Conservation (phyloP, 495 filamentous ascomycete species). For the Neurospora tetrasperma region DNA sequence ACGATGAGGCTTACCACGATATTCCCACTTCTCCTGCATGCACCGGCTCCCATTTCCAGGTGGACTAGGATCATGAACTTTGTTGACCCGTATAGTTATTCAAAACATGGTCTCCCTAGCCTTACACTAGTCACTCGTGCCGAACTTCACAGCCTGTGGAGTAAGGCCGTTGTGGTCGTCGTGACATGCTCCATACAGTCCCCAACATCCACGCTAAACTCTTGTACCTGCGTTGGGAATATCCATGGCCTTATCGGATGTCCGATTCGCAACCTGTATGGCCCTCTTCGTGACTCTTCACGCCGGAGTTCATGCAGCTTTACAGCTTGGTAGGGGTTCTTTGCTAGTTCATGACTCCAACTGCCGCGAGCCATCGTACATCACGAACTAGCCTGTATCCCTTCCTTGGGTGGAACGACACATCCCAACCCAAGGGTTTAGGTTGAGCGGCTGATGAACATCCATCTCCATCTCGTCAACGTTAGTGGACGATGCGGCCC, state of each 20-base stretch:
- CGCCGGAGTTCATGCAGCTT: background rate
- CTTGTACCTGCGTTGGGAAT: background rate
- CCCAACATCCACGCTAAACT: background rate
- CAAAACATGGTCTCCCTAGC: background rate
- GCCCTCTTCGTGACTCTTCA: background rate
- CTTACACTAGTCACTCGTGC: background rate
- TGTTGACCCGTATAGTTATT: background rate
- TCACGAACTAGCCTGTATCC: background rate
- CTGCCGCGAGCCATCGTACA: background rate
- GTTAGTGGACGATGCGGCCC: background rate
- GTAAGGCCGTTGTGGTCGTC: background rate
- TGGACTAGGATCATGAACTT: background rate
- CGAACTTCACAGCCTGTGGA: background rate
- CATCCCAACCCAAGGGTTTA: background rate
- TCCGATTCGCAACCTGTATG: background rate
- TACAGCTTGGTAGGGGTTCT: constrained; percentile 5
- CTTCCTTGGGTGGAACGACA: background rate
- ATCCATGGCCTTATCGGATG: background rate
- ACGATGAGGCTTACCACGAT: background rate
- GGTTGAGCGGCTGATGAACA: background rate
- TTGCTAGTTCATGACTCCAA: background rate
- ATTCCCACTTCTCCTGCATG: background rate
- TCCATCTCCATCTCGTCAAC: background rate
- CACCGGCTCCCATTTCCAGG: background rate
- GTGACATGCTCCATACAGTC: background rate